Percentiles rank a stretch among this genome's conserved stretches.
Conservation (phyloP, 495 filamentous ascomycete genomes). For the Aspergillus diversus region DNA sequence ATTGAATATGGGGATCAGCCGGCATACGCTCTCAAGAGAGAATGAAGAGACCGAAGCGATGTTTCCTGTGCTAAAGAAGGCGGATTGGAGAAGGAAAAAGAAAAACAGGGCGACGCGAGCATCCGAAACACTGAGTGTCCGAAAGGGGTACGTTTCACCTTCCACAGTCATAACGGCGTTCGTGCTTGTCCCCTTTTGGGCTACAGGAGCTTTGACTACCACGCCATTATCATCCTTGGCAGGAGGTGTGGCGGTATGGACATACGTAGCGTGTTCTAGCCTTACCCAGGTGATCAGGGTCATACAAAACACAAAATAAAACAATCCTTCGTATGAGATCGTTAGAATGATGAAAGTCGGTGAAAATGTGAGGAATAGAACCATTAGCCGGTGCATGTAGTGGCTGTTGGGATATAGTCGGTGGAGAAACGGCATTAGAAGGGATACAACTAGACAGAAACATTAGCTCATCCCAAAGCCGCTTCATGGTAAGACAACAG, state of each 20-base stretch:
- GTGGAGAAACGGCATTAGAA: slow-evolving; percentile 81
- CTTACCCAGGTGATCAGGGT: slow-evolving; percentile 88
- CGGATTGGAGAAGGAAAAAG: slow-evolving; percentile 90
- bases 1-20: slow-evolving; percentile 92
- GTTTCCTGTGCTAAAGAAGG: slow-evolving; percentile 97
- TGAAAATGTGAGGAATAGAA: slow-evolving; percentile 91
- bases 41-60: slow-evolving; percentile 94
- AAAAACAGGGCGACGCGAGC: slow-evolving; percentile 90
- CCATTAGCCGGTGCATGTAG: slow-evolving; percentile 86
- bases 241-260: slow-evolving; percentile 44
- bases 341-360: slow-evolving; percentile 95
- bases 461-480: slow-evolving; percentile 12
- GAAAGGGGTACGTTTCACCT: slow-evolving; percentile 57
- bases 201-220: slow-evolving; percentile 16
- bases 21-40: slow-evolving; percentile 85
- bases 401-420: slow-evolving; percentile 79
- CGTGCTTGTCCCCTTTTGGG: slow-evolving; percentile 33
- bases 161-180: slow-evolving; percentile 35
- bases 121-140: slow-evolving; percentile 77
- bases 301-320: slow-evolving; percentile 88
- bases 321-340: slow-evolving; percentile 96
- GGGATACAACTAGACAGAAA: slow-evolving; percentile 62
- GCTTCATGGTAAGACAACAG: neutral
- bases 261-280: slow-evolving; percentile 80
- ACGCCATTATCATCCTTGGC: slow-evolving; percentile 23